phyloP scores from a whole-genome alignment of 192 early-diverging fungal species.

The Nowakowskiella sp. region DNA sequence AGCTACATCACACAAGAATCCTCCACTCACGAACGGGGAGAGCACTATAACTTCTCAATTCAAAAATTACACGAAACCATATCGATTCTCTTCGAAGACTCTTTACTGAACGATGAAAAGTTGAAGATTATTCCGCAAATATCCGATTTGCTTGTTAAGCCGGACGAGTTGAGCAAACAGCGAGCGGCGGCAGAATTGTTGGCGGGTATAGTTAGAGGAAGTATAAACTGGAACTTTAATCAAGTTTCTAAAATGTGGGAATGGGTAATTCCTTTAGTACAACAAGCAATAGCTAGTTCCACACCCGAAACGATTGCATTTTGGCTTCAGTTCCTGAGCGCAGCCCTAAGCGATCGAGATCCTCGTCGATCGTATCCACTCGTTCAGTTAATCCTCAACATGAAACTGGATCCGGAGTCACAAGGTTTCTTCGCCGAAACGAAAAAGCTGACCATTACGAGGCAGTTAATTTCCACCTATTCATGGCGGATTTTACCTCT shows the following conservation, averaged over 20 bases:
- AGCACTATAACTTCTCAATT: constrained; percentile 50
- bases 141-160: constrained; percentile 34
- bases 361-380: constrained; percentile 72
- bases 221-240: constrained; percentile 70
- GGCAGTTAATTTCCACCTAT: constrained; percentile 50
- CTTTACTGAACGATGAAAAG: constrained; percentile 34
- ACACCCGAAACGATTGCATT: constrained; percentile 67
- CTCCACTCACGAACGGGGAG: too few relatives aligned
- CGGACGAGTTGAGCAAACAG: constrained; percentile 70
- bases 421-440: constrained; percentile 80
- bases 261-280: constrained; percentile 58
- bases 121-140: constrained; percentile 48
- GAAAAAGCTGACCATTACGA: constrained; percentile 65
- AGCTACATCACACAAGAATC: too few relatives aligned
- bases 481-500: constrained; percentile 59
- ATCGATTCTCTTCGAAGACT: constrained; percentile 62
- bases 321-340: constrained; percentile 63
- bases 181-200: constrained; percentile 73
- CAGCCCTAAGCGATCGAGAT: constrained; percentile 56
- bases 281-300: constrained; percentile 49
- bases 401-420: constrained; percentile 59
- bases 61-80: constrained; percentile 60
- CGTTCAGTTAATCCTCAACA: constrained; percentile 54
- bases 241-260: constrained; percentile 54
- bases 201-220: constrained; percentile 73